Conservation (phyloP, 495 filamentous ascomycete species). For the Penicillium samsonianum region DNA sequence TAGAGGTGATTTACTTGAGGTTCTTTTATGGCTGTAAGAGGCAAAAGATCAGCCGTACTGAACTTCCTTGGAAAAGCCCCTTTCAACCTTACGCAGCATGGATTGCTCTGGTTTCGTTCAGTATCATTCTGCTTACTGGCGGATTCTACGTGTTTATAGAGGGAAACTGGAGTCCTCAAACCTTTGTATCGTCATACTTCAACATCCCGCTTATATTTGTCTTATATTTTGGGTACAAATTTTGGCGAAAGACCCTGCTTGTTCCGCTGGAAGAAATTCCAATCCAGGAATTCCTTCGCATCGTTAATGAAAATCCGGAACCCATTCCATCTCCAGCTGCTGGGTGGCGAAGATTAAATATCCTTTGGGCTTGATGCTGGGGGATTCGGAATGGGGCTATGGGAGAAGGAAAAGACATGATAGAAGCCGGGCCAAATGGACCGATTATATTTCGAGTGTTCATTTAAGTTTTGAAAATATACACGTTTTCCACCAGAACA, state of each 20-base stretch:
- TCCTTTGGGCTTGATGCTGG: conserved; percentile 1
- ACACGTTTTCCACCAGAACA: background rate
- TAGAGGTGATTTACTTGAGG: conserved; percentile 51
- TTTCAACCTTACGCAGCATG: conserved; percentile 52
- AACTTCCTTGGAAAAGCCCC: conserved; percentile 47
- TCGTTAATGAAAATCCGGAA: conserved; percentile 2
- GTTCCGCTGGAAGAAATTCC: conserved; percentile 47
- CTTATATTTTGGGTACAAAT: conserved; percentile 54
- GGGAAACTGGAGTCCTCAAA: conserved; percentile 32
- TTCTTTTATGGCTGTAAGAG: conserved; percentile 49
- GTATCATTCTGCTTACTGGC: conserved; percentile 31
- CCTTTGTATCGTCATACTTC: conserved; percentile 25
- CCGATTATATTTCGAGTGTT: background rate
- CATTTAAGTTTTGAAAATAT: background rate
- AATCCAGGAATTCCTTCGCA: conserved; percentile 6
- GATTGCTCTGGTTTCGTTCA: conserved; percentile 43
- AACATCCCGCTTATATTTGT: conserved; percentile 53
- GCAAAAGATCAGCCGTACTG: conserved; percentile 39
- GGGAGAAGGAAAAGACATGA: background rate
- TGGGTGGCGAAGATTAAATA: conserved; percentile 1
- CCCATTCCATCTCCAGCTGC: conserved; percentile 4
- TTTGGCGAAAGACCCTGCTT: conserved; percentile 51
- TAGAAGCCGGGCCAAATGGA: background rate
- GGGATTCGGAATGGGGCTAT: background rate
- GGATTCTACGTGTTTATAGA: conserved; percentile 44